Evolutionary conservation across 2,329 filamentous ascomycete species (phyloP).

Genomic region (Phyllosticta paracitricarpa): DNA sequence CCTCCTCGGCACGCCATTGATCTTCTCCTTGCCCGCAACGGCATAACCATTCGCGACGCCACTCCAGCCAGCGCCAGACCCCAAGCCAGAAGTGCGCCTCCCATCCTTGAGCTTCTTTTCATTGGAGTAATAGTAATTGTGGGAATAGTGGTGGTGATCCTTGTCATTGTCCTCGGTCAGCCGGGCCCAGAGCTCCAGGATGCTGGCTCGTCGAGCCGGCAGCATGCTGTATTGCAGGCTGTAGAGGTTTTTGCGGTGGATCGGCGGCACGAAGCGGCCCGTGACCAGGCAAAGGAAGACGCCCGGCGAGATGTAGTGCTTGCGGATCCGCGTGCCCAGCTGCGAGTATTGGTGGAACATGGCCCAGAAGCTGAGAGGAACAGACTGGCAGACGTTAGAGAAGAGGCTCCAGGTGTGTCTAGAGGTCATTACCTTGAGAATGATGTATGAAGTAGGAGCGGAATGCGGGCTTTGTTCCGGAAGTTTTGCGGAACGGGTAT

Average conservation of each 20-base stretch:
- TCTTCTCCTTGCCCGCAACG: not conserved
- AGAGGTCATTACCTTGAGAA: conserved; percentile 56
- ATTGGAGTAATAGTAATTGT: not conserved
- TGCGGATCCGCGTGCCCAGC: conserved; percentile 80
- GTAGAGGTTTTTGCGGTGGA: conserved; percentile 89
- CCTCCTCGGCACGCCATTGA: not conserved
- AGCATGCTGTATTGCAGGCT: conserved; percentile 98
- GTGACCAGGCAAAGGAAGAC: conserved; percentile 83
- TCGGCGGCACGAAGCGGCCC: conserved; percentile 87
- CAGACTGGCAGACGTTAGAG: conserved; percentile 47
- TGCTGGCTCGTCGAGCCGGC: conserved; percentile 67
- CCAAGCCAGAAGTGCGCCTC: not conserved
- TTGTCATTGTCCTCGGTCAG: conserved; percentile 28
- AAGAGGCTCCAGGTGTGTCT: not conserved
- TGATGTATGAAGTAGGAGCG: conserved; percentile 69
- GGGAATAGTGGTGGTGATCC: not conserved
- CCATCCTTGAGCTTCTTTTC: not conserved
- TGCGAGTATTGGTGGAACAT: conserved; percentile 99
- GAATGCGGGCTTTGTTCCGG: conserved; percentile 26
- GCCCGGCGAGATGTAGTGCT: conserved; percentile 84
- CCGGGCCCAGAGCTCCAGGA: conserved; percentile 76
- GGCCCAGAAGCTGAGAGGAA: conserved; percentile 78
- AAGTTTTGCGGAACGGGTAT: conserved; percentile 44
- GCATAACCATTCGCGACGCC: not conserved
- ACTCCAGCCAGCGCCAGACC: not conserved